Evolutionary conservation across 1,284 basidiomycete genomes (phyloP), one percentile per base, ranked within the genome.

Genomic region (Ganoderma meredithae): DNA sequence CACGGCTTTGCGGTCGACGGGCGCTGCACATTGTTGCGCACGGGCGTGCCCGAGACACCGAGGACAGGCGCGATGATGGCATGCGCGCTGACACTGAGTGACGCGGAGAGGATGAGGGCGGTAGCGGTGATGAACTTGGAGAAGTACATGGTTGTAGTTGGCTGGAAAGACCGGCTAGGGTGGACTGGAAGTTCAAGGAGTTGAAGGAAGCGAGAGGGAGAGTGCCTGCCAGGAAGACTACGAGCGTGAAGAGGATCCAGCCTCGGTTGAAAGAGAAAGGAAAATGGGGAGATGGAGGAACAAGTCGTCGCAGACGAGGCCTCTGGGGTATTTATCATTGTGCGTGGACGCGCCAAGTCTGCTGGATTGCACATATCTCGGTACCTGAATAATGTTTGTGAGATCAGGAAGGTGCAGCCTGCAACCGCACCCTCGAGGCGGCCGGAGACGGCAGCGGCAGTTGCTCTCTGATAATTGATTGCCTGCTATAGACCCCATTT

Each of bases 11-110:
- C 74, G 3, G 64, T 77, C 27, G 76, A 80, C 7, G 86, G 85
- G 8, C 82, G 76, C 75, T 86, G 83, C 44, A 85, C 86, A 69
- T 88, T 80, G 49, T 68, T 75, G 27, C 86, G 83, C 17, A 69
- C 74, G 25, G 80, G 76, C 0, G 77, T 79, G 19, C 83, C 83
- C 7, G 70, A 69, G 41, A 88, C 81, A 60, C 86, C 87, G 52
- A 88, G 81, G 19, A 79, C 81, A 44, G 86, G 87, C 6, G 79
- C 55, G 60, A 88, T 77, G 10, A 76, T 77, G n/a, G 85, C 83
- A 69, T 89, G 87, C 1, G 83, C 86, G 63, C 79, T 63, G 8
- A 62, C 67, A 59, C 79, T 75, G 31, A 79, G 68, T n/a, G 75
- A 56, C 40, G 76, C 63, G n/a, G 73, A 73, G 62, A 72, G 62